Percentiles rank a stretch among this genome's conserved stretches.
phyloP scores from a whole-genome alignment of 2,329 filamentous ascomycete species.

The Lecanicillium sp. region DNA sequence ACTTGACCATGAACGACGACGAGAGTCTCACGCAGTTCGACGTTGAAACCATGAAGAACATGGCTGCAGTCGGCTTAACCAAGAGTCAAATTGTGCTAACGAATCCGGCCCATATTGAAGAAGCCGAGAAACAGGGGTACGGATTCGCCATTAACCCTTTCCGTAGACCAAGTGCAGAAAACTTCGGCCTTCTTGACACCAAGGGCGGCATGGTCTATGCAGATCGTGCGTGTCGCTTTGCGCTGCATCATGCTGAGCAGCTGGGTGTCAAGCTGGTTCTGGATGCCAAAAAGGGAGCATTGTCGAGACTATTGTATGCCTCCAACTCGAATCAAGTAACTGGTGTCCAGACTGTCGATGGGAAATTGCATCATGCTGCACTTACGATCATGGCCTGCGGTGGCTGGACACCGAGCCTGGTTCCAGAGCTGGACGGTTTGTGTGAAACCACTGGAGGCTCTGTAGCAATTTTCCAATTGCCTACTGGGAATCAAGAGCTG shows the following conservation, averaged over 20 bases:
- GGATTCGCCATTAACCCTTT: constrained; percentile 30
- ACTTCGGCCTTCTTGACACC: constrained; percentile 34
- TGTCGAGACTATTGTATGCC: constrained; percentile 18
- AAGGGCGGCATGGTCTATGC: constrained; percentile 37
- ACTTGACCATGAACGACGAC: constrained; percentile 19
- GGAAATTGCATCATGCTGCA: constrained; percentile 20
- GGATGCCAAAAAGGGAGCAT: constrained; percentile 19
- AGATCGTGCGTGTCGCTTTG: constrained; percentile 37
- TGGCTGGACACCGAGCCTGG: constrained; percentile 33
- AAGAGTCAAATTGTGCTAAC: constrained; percentile 27
- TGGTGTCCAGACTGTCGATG: constrained; percentile 32
- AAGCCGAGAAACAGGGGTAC: constrained; percentile 20
- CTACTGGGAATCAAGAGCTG: constrained; percentile 22
- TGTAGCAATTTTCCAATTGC: constrained; percentile 35
- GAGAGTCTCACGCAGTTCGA: constrained; percentile 24
- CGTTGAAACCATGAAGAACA: constrained; percentile 24
- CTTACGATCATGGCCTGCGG: constrained; percentile 33
- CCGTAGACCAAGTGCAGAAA: constrained; percentile 14
- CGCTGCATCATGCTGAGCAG: constrained; percentile 30
- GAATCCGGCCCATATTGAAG: constrained; percentile 17
- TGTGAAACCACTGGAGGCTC: constrained; percentile 41
- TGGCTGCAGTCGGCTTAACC: constrained; percentile 23
- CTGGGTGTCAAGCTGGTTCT: constrained; percentile 36
- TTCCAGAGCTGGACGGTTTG: constrained; percentile 31
- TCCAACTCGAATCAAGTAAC: constrained; percentile 15